phyloP scores from a whole-genome alignment of 2,329 filamentous ascomycete genomes.

The Penicillium sp. region DNA sequence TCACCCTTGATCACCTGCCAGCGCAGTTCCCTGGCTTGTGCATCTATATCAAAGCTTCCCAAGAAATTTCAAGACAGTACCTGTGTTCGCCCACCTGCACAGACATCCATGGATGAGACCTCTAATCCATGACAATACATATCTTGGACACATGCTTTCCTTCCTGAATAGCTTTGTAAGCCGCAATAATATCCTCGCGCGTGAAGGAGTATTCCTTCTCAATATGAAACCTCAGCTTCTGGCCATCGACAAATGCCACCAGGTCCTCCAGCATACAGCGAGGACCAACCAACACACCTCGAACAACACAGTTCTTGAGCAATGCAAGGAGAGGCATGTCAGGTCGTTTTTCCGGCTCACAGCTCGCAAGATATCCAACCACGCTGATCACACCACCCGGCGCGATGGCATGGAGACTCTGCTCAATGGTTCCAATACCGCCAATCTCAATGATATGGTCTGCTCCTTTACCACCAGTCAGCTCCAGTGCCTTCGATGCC shows the following conservation, averaged over 20 bases:
- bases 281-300: background rate
- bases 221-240: background rate
- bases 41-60: no score
- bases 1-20: no score
- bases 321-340: background rate
- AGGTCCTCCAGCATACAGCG: background rate
- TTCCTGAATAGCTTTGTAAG: background rate
- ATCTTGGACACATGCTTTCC: background rate
- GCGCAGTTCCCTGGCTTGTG: no score
- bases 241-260: background rate
- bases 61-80: no score
- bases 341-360: background rate
- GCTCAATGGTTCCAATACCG: constrained; percentile 44
- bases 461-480: constrained; percentile 44
- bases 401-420: constrained; percentile 21
- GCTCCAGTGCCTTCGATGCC: background rate
- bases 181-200: background rate
- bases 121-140: background rate
- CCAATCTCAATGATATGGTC: constrained; percentile 46
- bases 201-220: background rate
- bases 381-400: constrained; percentile 6
- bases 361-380: constrained; percentile 2
- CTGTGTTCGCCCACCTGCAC: no score
- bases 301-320: background rate
- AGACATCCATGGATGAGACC: no score